Base-by-base conservation (phyloP, 441 rosid genomes). In the Croton setiger region DNA sequence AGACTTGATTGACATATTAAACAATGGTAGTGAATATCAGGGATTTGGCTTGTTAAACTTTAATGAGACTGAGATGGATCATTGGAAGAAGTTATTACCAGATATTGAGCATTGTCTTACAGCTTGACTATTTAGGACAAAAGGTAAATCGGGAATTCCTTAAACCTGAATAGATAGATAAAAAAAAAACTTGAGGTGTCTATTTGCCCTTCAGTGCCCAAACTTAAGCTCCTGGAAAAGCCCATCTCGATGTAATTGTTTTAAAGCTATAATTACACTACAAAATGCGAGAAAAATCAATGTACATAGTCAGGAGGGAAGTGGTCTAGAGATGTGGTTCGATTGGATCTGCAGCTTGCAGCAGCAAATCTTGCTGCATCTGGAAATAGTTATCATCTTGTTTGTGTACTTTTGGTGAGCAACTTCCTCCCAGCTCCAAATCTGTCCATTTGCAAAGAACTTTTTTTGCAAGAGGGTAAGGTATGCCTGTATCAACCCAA, bases 131-230 rank as follows among this genome's bases (percentile, higher is more conserved):
- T 68, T 75, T 71, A 10, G 73, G 77, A 18, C 64, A 62, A 36
- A 82, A 83, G 57, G 47, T 87, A 51, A 86, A 92, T 56, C 90
- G 96, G 98, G 95, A 92, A 76, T 80, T 85, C n/a, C 64, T 92
- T 15, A 90, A 88, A 65, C 96, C 93, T 10, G 95, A 92, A 72
- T 88, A 96, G 98, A 92, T 90, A 64, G 98, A 92, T 35, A 82
- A 97, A 86, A 66, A 93, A 90, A 80, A 87, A 86, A 21, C 88
- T 79, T 48, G 86, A 88, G 82, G 89, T 92, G 70, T 95, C 96
- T 9, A 80, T 79, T 75, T 90, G 96, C 74, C 93, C 96, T 76
- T 77, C 79, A 68, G 71, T 90, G 43, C 98, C 98, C 37, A 81
- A 66, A 74, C 69, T 90, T 84, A 82, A 75, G 62, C 73, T 76